These are phyloP conservation scores for Linum tenue DNA, from an alignment of 345 rosid species.

Conservation along the genomic window DNA sequence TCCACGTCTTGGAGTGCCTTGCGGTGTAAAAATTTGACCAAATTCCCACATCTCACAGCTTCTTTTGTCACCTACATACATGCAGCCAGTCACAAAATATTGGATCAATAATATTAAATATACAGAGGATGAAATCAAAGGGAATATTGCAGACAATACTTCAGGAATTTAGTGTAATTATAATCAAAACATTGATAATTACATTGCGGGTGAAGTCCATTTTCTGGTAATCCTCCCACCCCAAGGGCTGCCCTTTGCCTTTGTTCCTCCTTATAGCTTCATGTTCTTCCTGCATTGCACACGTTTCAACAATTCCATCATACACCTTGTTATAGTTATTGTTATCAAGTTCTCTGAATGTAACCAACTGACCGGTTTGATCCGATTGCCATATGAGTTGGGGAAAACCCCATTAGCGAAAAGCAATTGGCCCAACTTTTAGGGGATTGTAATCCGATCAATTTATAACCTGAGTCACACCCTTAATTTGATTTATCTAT, in stretches of 20 bases:
- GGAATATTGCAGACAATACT: background rate
- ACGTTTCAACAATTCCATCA: no score
- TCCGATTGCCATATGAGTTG: no score
- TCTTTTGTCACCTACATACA: conserved; percentile 49
- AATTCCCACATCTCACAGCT: conserved; percentile 69
- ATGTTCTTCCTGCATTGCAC: conserved; percentile 56
- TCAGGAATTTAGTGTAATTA: background rate
- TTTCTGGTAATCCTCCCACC: conserved; percentile 56
- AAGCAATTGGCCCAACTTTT: no score
- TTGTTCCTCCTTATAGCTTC: conserved; percentile 46
- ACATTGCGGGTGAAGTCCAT: conserved; percentile 67
- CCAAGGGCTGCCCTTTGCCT: conserved; percentile 34
- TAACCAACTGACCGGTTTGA: no score
- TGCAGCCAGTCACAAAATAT: background rate
- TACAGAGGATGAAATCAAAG: background rate
- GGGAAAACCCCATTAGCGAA: no score
- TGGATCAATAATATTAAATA: background rate
- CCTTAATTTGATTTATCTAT: no score
- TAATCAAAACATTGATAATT: conserved; percentile 1
- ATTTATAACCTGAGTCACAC: no score
- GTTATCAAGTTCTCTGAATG: no score
- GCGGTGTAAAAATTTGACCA: conserved; percentile 66
- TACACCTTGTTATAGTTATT: no score
- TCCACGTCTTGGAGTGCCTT: conserved; percentile 50
- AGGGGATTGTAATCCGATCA: no score